phyloP scores from a whole-genome alignment of 805 yeast genomes.

The Cyberlindnera subsufficiens region DNA sequence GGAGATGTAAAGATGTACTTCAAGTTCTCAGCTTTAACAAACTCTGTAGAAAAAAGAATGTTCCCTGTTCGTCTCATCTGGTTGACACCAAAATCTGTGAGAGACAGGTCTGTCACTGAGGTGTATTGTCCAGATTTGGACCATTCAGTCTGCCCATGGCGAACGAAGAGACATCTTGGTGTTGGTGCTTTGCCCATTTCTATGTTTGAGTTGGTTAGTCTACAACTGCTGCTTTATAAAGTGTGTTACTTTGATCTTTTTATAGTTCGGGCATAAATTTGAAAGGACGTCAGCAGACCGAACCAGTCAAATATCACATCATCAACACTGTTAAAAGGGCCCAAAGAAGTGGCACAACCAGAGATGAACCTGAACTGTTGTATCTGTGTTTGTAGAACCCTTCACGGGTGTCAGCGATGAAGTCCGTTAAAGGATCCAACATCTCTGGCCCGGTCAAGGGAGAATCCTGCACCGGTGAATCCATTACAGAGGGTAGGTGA shows the following conservation, averaged over 20 bases:
- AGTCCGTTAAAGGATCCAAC: constrained; percentile 11
- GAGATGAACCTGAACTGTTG: neutral
- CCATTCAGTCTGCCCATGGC: constrained; percentile 95
- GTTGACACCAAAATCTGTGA: constrained; percentile 71
- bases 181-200: constrained; percentile 30
- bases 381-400: neutral
- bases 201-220: neutral
- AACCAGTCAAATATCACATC: too few relatives aligned
- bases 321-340: too few relatives aligned
- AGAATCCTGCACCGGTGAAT: too few relatives aligned
- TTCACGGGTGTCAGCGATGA: constrained; percentile 9
- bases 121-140: constrained; percentile 91
- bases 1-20: constrained; percentile 76
- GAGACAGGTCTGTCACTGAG: constrained; percentile 72
- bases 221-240: too few relatives aligned
- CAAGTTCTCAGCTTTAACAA: constrained; percentile 59
- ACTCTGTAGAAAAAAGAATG: constrained; percentile 55
- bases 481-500: constrained; percentile 1
- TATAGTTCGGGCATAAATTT: too few relatives aligned
- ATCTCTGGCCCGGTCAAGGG: constrained; percentile 2
- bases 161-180: constrained; percentile 66
- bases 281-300: too few relatives aligned
- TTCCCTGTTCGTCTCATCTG: constrained; percentile 75
- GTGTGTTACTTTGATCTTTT: too few relatives aligned
- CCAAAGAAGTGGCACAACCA: neutral